phyloP scores from a whole-genome alignment of 139 green algal genomes.

The Chlorella sorokiniana region DNA sequence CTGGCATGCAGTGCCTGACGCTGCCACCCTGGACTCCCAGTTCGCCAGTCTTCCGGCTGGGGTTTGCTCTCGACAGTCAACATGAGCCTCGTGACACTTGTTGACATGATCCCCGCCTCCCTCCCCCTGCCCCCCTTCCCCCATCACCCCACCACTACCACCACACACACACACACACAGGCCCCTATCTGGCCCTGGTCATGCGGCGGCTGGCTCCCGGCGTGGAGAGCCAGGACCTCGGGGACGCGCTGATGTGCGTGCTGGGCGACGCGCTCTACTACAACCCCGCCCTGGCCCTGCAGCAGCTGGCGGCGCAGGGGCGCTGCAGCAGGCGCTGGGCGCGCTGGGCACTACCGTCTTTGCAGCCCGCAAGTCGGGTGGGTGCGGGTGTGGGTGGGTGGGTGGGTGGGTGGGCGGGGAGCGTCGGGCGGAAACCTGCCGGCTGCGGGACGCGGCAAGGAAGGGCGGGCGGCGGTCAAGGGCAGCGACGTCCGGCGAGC shows the following conservation, averaged over 20 bases:
- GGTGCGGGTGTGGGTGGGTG: neutral
- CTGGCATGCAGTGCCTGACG: too few species aligned
- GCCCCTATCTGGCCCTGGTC: slow-evolving; percentile 40
- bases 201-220: slow-evolving; percentile 18
- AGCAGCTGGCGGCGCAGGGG: slow-evolving; percentile 55
- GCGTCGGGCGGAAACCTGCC: too few species aligned
- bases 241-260: slow-evolving; percentile 68
- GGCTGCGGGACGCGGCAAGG: too few species aligned
- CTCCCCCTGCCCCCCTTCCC: neutral
- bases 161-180: slow-evolving; percentile 66
- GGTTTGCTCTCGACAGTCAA: too few species aligned
- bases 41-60: too few species aligned
- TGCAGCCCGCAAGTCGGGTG: slow-evolving; percentile 34
- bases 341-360: slow-evolving; percentile 57
- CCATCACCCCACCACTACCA: slow-evolving; percentile 13
- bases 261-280: slow-evolving; percentile 92
- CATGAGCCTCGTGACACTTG: neutral
- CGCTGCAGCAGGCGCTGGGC: slow-evolving; percentile 36
- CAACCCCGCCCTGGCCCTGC: slow-evolving; percentile 77
- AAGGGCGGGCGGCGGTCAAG: too few species aligned
- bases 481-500: too few species aligned
- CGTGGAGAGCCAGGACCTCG: slow-evolving; percentile 29
- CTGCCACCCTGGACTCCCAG: too few species aligned
- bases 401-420: neutral
- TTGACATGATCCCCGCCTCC: neutral